Percentiles rank a stretch among this genome's conserved stretches.
phyloP scores from a whole-genome alignment of 495 filamentous ascomycete genomes.

The Podospora pseudoanserina region DNA sequence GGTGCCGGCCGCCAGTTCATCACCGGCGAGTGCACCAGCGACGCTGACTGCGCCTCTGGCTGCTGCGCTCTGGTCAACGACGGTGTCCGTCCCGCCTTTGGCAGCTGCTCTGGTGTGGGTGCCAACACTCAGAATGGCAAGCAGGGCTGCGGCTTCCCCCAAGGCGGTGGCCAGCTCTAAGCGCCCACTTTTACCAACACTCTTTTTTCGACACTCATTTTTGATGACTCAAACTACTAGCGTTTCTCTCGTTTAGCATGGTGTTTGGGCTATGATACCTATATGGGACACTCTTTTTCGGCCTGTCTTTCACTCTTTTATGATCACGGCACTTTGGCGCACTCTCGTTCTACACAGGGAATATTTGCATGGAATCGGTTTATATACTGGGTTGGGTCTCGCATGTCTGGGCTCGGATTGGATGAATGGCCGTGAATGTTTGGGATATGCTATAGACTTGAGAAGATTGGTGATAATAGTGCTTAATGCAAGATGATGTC shows the following conservation, averaged over 20 bases:
- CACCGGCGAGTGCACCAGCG: constrained; percentile 25
- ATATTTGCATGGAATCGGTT: neutral
- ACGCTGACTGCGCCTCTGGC: constrained; percentile 29
- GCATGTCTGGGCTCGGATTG: neutral
- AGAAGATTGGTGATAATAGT: too few species aligned
- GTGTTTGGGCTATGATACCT: neutral
- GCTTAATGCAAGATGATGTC: too few species aligned
- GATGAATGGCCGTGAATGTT: neutral
- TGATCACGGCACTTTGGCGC: neutral
- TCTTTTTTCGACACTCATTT: neutral
- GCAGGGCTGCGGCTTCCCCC: constrained; percentile 45
- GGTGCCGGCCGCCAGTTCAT: constrained; percentile 28
- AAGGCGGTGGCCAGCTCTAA: constrained; percentile 12
- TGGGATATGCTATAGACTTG: too few species aligned
- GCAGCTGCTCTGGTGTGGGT: constrained; percentile 39
- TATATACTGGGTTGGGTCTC: neutral
- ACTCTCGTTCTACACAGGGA: neutral
- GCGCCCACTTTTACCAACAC: neutral
- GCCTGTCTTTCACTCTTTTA: neutral
- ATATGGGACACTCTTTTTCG: neutral
- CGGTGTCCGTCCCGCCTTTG: constrained; percentile 26
- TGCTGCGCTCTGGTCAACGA: constrained; percentile 29
- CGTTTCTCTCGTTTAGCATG: neutral
- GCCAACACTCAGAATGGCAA: constrained; percentile 45
- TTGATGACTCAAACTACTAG: neutral